phyloP scores from a whole-genome alignment of 768 basidiomycete genomes.

The Podaxis carcinomalis region DNA sequence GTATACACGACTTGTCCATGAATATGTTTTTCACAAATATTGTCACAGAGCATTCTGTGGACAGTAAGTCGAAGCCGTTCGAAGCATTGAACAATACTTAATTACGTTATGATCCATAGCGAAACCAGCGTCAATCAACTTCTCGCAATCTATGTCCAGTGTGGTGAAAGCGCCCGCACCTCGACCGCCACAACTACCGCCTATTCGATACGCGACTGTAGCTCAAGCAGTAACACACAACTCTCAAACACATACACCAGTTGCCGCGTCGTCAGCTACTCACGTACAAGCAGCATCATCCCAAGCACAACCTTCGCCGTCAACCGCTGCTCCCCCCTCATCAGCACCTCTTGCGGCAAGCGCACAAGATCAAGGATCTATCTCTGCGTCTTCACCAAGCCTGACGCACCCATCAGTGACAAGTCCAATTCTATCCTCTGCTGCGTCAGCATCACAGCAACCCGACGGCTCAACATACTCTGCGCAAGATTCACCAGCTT shows the following conservation, averaged over 20 bases:
- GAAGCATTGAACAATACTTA: constrained; percentile 11
- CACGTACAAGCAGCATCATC: constrained; percentile 27
- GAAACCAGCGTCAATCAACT: constrained; percentile 81
- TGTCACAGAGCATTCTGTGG: constrained; percentile 61
- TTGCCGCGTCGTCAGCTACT: constrained; percentile 39
- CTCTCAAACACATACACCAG: constrained; percentile 33
- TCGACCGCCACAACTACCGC: constrained; percentile 58
- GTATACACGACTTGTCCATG: constrained; percentile 23
- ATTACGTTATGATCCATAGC: constrained; percentile 26
- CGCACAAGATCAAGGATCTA: constrained; percentile 37
- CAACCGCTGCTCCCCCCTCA: constrained; percentile 37
- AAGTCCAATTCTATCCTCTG: constrained; percentile 79
- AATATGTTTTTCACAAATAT: constrained; percentile 14
- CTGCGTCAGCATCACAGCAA: constrained; percentile 62
- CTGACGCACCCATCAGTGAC: constrained; percentile 81
- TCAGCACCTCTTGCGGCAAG: constrained; percentile 24
- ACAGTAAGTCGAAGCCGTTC: constrained; percentile 40
- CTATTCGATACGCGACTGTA: constrained; percentile 89
- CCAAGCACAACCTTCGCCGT: constrained; percentile 9
- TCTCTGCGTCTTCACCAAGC: constrained; percentile 67
- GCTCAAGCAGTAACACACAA: constrained; percentile 55
- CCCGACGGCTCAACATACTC: constrained; percentile 69
- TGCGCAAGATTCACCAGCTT: constrained; percentile 64
- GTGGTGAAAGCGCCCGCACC: constrained; percentile 70
- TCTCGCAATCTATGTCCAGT: constrained; percentile 68